These are phyloP conservation scores for Coemansia sp. DNA, from an alignment of 192 early-diverging fungal species.

Conservation along the genomic window DNA sequence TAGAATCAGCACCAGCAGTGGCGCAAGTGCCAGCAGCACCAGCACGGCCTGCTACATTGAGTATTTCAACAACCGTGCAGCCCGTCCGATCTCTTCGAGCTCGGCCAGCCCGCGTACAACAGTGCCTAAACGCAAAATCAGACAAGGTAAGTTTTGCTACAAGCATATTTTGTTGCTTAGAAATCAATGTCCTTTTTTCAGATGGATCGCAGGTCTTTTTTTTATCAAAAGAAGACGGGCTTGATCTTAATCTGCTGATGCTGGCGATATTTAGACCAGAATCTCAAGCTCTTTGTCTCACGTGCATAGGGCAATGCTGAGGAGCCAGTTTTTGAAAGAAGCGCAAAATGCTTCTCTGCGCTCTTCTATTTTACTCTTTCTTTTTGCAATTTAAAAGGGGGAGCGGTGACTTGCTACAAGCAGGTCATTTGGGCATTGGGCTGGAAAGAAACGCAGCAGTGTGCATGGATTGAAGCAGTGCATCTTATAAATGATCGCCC, in stretches of 20 bases:
- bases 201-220: not conserved
- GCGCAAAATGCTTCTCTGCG: no score
- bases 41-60: constrained; percentile 15
- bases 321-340: no score
- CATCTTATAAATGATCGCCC: not conserved
- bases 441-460: not conserved
- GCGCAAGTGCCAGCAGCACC: constrained; percentile 1
- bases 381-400: not conserved
- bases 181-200: not conserved
- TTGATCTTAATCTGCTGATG: not conserved
- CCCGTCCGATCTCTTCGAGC: not conserved
- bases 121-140: constrained; percentile 40
- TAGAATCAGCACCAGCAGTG: not conserved
- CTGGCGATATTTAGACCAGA: no score
- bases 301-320: not conserved
- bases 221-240: not conserved
- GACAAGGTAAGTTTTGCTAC: constrained; percentile 30
- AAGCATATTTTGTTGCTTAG: not conserved
- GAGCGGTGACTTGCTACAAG: not conserved
- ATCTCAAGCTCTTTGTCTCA: not conserved
- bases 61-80: not conserved
- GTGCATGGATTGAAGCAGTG: not conserved
- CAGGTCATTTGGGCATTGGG: not conserved
- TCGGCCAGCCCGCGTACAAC: constrained; percentile 8
- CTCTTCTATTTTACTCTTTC: not conserved